Base-by-base conservation (phyloP, 139 green algal genomes). In the Deuterostichococcus epilithicus region DNA sequence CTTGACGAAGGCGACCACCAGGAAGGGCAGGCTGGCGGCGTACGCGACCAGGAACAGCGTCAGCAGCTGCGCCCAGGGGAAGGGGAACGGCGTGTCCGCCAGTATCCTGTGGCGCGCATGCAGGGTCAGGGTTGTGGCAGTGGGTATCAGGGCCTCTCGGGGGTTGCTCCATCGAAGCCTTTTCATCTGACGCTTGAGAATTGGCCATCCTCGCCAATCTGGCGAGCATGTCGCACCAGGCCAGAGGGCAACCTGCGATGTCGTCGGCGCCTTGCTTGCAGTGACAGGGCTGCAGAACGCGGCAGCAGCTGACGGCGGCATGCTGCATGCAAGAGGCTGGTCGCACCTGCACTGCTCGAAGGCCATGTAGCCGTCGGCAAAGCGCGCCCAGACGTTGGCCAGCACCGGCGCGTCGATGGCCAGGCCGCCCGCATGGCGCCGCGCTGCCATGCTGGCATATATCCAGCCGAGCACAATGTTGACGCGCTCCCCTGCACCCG, bases 31-130 rank as follows among this genome's bases (percentile, higher is more conserved):
- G 1, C 63, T 76, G 39, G 84, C 34, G n/a, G 76, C 71, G 67
- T 79, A 84, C 25, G 82, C 60, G 13, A 89, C 32, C 70, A 92
- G 84, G 52, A 89, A 63, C 18, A 86, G 45, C 38, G 88, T 74
- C 25, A 90, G 63, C n/a, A 88, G 38, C 78, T 92, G 88, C 28
- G 85, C 82, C 85, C 82, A 90, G 38, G 83, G 80, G 73, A 92
- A 92, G 60, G 88, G 88, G 77, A 93, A 93, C 71, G 88, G 88
- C 35, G 85, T 93, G 72, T 90, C 76, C 33, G 76, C 72, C 34
- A 93, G 70, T 44, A 84, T 88, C 71, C 82, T 86, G 81, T 13
- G n/a, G n/a, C n/a, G n/a, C n/a, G n/a, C 67, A 75, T 8, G 20
- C 35, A 30, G 59, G 59, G 26, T 68, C 68, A n/a, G n/a, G n/a